Evolutionary conservation across 768 basidiomycete genomes (phyloP).

Genomic region (Tricholoma flavovirens): DNA sequence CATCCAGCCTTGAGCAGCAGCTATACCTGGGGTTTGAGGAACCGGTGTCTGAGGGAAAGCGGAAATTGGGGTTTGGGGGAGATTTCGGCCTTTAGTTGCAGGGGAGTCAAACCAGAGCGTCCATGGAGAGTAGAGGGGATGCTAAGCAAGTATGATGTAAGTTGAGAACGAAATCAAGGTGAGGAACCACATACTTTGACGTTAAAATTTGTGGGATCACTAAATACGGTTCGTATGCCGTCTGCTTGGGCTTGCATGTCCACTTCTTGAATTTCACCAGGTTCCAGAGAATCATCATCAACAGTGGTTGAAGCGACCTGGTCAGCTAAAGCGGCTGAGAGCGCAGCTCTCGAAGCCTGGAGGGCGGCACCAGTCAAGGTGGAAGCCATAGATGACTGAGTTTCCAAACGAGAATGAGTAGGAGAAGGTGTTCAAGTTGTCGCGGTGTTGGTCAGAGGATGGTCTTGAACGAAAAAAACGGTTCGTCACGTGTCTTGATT

Average conservation of each 20-base stretch:
- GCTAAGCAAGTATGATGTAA: constrained; percentile 38
- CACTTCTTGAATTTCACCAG: constrained; percentile 83
- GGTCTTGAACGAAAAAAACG: not conserved
- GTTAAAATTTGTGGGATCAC: constrained; percentile 88
- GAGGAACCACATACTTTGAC: constrained; percentile 65
- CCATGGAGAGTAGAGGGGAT: constrained; percentile 92
- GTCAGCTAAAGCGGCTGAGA: constrained; percentile 68
- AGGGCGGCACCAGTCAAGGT: constrained; percentile 58
- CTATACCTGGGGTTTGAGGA: constrained; percentile 64
- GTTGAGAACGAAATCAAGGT: not conserved
- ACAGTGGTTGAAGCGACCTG: constrained; percentile 23
- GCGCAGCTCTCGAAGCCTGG: constrained; percentile 76
- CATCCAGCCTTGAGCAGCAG: constrained; percentile 91
- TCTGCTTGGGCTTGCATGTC: constrained; percentile 82
- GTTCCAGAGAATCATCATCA: constrained; percentile 47
- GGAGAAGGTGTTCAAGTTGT: no score
- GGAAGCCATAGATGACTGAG: constrained; percentile 42
- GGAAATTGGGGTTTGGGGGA: constrained; percentile 77
- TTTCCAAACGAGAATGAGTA: no score
- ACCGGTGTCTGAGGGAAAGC: constrained; percentile 74
- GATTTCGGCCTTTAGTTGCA: constrained; percentile 81
- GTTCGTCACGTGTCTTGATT: constrained; percentile 1
- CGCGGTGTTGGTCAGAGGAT: no score
- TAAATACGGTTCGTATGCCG: constrained; percentile 88
- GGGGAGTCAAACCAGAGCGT: constrained; percentile 99